Conservation (phyloP, 1,284 basidiomycete species). For the Apiotrichum veenhuisii region DNA sequence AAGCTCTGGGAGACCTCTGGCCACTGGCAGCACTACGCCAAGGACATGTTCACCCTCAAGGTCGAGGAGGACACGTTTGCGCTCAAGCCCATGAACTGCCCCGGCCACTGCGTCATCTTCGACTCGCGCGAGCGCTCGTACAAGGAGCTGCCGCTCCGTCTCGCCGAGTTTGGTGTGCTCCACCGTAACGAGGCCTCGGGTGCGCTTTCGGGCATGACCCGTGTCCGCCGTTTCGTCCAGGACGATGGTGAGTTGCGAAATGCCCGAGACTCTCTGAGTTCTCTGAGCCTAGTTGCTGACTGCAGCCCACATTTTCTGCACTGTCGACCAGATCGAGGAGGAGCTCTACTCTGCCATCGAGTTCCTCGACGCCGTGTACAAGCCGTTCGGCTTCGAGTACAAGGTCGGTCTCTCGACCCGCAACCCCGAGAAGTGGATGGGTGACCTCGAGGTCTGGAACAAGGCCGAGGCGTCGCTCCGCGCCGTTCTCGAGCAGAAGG, state of each 20-base stretch:
- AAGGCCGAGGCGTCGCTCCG: conserved; percentile 80
- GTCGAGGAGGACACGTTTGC: conserved; percentile 94
- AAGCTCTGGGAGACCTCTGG: conserved; percentile 99
- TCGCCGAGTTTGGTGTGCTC: conserved; percentile 98
- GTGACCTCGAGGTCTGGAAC: conserved; percentile 85
- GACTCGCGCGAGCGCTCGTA: conserved; percentile 91
- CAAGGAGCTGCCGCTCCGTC: conserved; percentile 90
- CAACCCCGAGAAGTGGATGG: conserved; percentile 86
- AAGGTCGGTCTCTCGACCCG: conserved; percentile 91
- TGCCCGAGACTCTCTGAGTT: no score
- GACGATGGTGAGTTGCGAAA: conserved; percentile 65
- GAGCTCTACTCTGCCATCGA: conserved; percentile 88
- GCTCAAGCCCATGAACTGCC: conserved; percentile 99
- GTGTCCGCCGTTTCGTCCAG: conserved; percentile 93
- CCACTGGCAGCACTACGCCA: conserved; percentile 96
- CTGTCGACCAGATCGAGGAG: conserved; percentile 82
- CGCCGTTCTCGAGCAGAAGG: conserved; percentile 76
- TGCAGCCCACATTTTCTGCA: conserved; percentile 74
- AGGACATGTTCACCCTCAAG: conserved; percentile 94
- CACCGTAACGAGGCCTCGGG: conserved; percentile 97
- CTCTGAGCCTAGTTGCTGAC: background rate
- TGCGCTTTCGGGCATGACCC: conserved; percentile 86
- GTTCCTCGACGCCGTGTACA: conserved; percentile 92
- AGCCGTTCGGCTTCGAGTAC: conserved; percentile 97
- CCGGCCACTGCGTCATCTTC: conserved; percentile 95